Conservation (phyloP, 2,329 filamentous ascomycete species). For the Chaetothyriales sp. region DNA sequence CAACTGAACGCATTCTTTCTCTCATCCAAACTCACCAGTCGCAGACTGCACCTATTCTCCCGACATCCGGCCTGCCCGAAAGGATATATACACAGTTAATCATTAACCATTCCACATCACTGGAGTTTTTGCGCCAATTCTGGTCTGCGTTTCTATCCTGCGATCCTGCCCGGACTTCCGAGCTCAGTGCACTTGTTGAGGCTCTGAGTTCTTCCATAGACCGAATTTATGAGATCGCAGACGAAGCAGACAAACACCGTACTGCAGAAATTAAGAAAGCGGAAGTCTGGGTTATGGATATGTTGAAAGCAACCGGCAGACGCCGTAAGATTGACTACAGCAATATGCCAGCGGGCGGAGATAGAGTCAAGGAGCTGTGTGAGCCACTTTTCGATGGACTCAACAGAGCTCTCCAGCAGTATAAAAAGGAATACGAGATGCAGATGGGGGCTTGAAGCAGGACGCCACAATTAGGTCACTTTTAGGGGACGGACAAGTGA, state of each 20-base stretch:
- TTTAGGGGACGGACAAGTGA: background rate
- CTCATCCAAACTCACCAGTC: conserved; percentile 43
- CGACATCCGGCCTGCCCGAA: conserved; percentile 33
- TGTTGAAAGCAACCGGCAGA: conserved; percentile 58
- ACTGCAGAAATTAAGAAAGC: conserved; percentile 49
- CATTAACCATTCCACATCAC: conserved; percentile 78
- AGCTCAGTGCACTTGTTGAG: conserved; percentile 68
- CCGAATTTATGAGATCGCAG: conserved; percentile 65
- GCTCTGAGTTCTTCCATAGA: conserved; percentile 62
- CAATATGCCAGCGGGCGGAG: conserved; percentile 56
- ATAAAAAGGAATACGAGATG: conserved; percentile 51
- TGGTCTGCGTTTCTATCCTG: conserved; percentile 86
- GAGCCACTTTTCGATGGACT: conserved; percentile 58
- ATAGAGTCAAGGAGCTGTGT: conserved; percentile 61
- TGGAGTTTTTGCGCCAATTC: conserved; percentile 95
- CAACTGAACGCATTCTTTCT: conserved; percentile 41
- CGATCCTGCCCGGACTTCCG: conserved; percentile 61
- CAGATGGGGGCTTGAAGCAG: conserved; percentile 29
- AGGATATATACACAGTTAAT: conserved; percentile 46
- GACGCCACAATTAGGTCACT: background rate
- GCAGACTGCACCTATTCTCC: conserved; percentile 25
- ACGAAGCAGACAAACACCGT: conserved; percentile 62
- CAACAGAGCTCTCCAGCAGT: conserved; percentile 53
- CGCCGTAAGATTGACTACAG: conserved; percentile 55
- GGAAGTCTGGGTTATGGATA: conserved; percentile 54